Evolutionary conservation across 2,329 filamentous ascomycete species (phyloP).

Genomic region (Calonectria henricotiae): DNA sequence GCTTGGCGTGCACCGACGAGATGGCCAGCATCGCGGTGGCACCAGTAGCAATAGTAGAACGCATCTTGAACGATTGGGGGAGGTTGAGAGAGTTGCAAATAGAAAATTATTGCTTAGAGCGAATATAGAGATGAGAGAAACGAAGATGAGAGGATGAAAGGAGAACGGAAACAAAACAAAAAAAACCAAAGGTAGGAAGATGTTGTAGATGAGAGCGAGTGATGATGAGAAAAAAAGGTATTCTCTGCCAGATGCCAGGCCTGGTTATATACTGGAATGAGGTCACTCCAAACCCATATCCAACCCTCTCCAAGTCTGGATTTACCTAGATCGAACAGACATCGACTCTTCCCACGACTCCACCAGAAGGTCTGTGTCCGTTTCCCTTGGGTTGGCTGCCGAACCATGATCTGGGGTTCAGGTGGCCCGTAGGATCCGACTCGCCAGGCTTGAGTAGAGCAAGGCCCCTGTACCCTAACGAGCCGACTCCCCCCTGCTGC

Average conservation of each 20-base stretch:
- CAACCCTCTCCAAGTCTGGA: neutral
- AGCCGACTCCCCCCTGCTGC: neutral
- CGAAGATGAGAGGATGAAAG: neutral
- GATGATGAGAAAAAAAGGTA: slow-evolving; percentile 16
- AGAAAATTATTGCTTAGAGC: neutral
- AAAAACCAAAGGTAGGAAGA: neutral
- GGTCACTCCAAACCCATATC: neutral
- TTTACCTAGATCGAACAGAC: neutral
- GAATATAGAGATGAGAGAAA: neutral
- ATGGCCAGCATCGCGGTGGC: slow-evolving; percentile 22
- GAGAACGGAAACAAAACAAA: slow-evolving; percentile 6
- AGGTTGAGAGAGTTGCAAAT: neutral
- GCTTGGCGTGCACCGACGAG: slow-evolving; percentile 22
- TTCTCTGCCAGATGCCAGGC: neutral
- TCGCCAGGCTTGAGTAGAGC: slow-evolving; percentile 15
- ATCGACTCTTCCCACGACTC: neutral
- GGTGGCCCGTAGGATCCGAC: slow-evolving; percentile 1
- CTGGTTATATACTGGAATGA: slow-evolving; percentile 11
- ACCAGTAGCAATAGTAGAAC: slow-evolving; percentile 21
- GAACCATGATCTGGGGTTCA: slow-evolving; percentile 17
- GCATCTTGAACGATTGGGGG: slow-evolving; percentile 18
- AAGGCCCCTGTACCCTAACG: slow-evolving; percentile 1
- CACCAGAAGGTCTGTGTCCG: slow-evolving; percentile 1
- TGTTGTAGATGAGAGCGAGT: slow-evolving; percentile 13
- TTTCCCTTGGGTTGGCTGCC: neutral